Evolutionary conservation across 257 asterid species (phyloP).

Genomic region (Scutellaria barbata): DNA sequence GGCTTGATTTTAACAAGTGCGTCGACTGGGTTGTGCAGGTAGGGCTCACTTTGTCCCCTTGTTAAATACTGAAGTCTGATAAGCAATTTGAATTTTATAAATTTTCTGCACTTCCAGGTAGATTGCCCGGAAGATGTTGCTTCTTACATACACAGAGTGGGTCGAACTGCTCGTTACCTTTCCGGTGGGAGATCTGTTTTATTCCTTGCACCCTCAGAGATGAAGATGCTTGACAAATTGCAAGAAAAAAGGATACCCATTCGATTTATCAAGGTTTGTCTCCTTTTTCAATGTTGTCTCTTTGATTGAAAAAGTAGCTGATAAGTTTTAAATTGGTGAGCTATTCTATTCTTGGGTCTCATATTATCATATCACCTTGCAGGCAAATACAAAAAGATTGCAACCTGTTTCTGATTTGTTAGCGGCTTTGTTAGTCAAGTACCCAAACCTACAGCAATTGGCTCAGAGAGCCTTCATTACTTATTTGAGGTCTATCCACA

Average conservation of each 20-base stretch:
- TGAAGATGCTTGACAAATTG: conserved; percentile 76
- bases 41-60: conserved; percentile 28
- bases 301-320: conserved; percentile 22
- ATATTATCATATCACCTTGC: conserved; percentile 21
- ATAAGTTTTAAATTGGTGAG: not conserved
- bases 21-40: conserved; percentile 99
- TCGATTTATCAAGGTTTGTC: conserved; percentile 61
- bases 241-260: conserved; percentile 85
- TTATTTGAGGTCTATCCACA: conserved; percentile 82
- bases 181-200: conserved; percentile 86
- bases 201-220: conserved; percentile 84
- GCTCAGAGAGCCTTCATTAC: conserved; percentile 89
- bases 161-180: conserved; percentile 95
- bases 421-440: conserved; percentile 82
- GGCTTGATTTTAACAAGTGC: conserved; percentile 88
- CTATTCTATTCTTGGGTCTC: not conserved
- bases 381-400: conserved; percentile 76
- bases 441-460: conserved; percentile 70
- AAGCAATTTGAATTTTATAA: not conserved
- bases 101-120: conserved; percentile 52
- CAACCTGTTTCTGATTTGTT: conserved; percentile 82
- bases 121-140: conserved; percentile 97
- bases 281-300: conserved; percentile 18
- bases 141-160: conserved; percentile 95
- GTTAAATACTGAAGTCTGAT: not conserved